Conservation (phyloP, 345 rosid species). For the Microthlaspi erraticum region DNA sequence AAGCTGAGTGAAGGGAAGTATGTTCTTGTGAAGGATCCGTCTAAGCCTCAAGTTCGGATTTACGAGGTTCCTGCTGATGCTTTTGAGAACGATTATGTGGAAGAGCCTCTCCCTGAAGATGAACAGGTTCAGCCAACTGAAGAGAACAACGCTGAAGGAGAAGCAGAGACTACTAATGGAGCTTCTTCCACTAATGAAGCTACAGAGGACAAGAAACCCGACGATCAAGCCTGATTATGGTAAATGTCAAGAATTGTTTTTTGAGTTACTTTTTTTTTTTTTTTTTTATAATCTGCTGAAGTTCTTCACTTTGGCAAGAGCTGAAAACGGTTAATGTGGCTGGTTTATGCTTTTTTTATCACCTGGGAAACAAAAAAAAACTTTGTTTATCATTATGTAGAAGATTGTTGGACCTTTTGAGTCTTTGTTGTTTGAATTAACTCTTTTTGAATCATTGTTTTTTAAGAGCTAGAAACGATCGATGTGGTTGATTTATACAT, state of each 20-base stretch:
- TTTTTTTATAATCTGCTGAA: background rate
- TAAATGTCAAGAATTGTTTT: slow-evolving; percentile 17
- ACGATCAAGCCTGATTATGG: slow-evolving; percentile 39
- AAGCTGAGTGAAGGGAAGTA: slow-evolving; percentile 55
- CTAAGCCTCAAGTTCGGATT: slow-evolving; percentile 92
- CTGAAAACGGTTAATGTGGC: background rate
- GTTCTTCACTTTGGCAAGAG: slow-evolving; percentile 1
- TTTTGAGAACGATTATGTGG: slow-evolving; percentile 95
- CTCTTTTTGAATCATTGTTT: background rate
- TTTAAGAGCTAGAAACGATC: background rate
- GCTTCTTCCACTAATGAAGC: slow-evolving; percentile 50
- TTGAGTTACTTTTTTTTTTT: background rate
- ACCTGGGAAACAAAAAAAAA: background rate
- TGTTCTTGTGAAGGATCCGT: slow-evolving; percentile 91
- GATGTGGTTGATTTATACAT: background rate
- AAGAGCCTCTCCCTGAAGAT: slow-evolving; percentile 73
- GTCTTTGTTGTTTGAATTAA: slow-evolving; percentile 16
- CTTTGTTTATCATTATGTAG: background rate
- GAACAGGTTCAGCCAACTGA: slow-evolving; percentile 66
- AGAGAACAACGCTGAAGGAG: slow-evolving; percentile 61
- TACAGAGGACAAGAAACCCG: slow-evolving; percentile 56
- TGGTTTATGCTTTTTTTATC: slow-evolving; percentile 11
- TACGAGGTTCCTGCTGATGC: slow-evolving; percentile 98
- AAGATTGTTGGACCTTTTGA: slow-evolving; percentile 12
- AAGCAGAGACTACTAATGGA: slow-evolving; percentile 54